Evolutionary conservation across 495 filamentous ascomycete genomes (phyloP).

Genomic region (Penicillium odoratum): DNA sequence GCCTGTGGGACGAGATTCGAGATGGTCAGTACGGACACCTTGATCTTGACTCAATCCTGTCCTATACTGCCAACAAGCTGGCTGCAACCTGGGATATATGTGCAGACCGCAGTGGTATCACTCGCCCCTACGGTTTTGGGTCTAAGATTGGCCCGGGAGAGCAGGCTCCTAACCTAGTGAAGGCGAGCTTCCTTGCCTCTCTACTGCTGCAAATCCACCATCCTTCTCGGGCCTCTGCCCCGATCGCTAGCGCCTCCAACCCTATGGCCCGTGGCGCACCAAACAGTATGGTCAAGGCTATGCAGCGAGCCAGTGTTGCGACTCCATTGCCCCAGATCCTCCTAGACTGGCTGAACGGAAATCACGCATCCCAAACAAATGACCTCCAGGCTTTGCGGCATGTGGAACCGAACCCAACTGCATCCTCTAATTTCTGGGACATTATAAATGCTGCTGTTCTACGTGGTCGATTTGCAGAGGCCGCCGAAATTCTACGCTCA

Average conservation of each 20-base stretch:
- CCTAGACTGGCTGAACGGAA: slow-evolving; percentile 72
- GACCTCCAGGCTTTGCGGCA: slow-evolving; percentile 61
- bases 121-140: slow-evolving; percentile 53
- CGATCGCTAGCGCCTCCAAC: slow-evolving; percentile 27
- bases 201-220: slow-evolving; percentile 75
- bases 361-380: slow-evolving; percentile 61
- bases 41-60: slow-evolving; percentile 54
- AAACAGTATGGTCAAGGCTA: slow-evolving; percentile 32
- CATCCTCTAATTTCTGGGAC: slow-evolving; percentile 78
- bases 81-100: slow-evolving; percentile 58
- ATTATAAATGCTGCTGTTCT: slow-evolving; percentile 64
- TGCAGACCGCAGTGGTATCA: slow-evolving; percentile 38
- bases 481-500: slow-evolving; percentile 60
- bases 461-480: slow-evolving; percentile 66
- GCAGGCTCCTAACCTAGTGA: slow-evolving; percentile 57
- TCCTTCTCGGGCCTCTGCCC: slow-evolving; percentile 46
- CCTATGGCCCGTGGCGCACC: slow-evolving; percentile 25
- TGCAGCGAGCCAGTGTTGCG: slow-evolving; percentile 38
- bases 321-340: slow-evolving; percentile 69
- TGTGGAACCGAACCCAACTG: slow-evolving; percentile 67
- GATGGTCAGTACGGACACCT: slow-evolving; percentile 53
- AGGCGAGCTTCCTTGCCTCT: slow-evolving; percentile 70
- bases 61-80: slow-evolving; percentile 55
- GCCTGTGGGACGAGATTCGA: slow-evolving; percentile 57
- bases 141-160: slow-evolving; percentile 62